phyloP scores from a whole-genome alignment of 345 rosid genomes.

The Brassica nigra region DNA sequence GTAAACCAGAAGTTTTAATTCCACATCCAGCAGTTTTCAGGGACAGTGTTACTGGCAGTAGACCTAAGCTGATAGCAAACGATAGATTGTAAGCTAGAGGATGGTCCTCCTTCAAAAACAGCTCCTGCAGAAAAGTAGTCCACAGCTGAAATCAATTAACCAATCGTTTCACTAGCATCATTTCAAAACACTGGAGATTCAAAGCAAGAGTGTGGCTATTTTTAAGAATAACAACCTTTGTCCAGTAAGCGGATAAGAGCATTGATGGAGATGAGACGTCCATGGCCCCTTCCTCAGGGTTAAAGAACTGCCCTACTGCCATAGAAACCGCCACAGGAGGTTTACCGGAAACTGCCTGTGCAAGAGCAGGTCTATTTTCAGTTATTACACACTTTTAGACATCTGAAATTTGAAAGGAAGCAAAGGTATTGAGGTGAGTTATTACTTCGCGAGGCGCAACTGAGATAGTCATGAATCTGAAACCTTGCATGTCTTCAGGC shows the following conservation, averaged over 20 bases:
- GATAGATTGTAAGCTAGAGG: constrained; percentile 81
- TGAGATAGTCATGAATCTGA: constrained; percentile 87
- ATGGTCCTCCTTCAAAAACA: constrained; percentile 82
- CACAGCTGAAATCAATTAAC: constrained; percentile 31
- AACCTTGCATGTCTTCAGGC: constrained; percentile 80
- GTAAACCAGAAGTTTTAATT: constrained; percentile 69
- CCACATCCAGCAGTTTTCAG: constrained; percentile 86
- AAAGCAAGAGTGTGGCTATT: constrained; percentile 15
- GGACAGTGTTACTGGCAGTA: constrained; percentile 71
- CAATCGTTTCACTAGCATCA: constrained; percentile 17
- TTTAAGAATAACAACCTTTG: constrained; percentile 54
- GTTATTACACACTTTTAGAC: constrained; percentile 22
- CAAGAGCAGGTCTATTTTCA: constrained; percentile 39
- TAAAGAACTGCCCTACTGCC: constrained; percentile 98
- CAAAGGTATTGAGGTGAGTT: constrained; percentile 9
- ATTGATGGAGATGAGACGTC: constrained; percentile 62
- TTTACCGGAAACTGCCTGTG: constrained; percentile 83
- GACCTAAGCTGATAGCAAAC: constrained; percentile 82
- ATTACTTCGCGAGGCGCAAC: constrained; percentile 94
- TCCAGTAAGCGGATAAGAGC: constrained; percentile 71
- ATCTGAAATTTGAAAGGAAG: constrained; percentile 8
- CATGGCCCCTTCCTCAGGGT: constrained; percentile 73
- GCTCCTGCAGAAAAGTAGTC: constrained; percentile 59
- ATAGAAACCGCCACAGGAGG: constrained; percentile 98
- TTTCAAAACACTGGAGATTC: constrained; percentile 23